Evolutionary conservation across 2,329 filamentous ascomycete species (phyloP).

Genomic region (Colletotrichum sansevieriae): DNA sequence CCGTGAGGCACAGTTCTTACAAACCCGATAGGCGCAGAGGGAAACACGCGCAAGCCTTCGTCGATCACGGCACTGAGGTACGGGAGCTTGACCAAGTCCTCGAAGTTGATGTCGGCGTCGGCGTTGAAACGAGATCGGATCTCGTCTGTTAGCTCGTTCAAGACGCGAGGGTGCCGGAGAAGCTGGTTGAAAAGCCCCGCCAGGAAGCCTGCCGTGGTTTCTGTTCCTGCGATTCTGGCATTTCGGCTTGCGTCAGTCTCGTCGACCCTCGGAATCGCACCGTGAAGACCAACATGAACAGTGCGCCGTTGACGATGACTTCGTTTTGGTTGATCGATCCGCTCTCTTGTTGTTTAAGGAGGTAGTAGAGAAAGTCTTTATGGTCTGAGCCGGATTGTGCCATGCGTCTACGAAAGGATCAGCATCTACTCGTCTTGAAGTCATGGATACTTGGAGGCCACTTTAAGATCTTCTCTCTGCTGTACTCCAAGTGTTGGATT

Average conservation of each 20-base stretch:
- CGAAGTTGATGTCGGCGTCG: slow-evolving; percentile 45
- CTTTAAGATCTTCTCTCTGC: neutral
- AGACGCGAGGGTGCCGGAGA: slow-evolving; percentile 48
- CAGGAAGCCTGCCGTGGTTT: slow-evolving; percentile 42
- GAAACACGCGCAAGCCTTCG: slow-evolving; percentile 51
- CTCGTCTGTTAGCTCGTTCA: slow-evolving; percentile 48
- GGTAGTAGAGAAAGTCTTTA: neutral
- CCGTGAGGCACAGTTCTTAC: slow-evolving; percentile 14
- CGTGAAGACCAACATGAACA: neutral
- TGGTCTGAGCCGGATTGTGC: neutral
- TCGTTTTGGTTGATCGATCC: neutral
- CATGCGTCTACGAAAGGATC: neutral
- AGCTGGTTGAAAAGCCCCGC: slow-evolving; percentile 52
- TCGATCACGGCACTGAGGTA: slow-evolving; percentile 54
- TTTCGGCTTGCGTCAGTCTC: neutral
- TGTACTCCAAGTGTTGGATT: neutral
- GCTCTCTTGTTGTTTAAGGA: neutral
- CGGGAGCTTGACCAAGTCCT: slow-evolving; percentile 50
- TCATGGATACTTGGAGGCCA: fast-evolving
- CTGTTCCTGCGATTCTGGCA: neutral
- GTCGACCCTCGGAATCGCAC: no score
- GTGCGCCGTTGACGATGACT: neutral
- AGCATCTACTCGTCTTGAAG: neutral
- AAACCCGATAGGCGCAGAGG: slow-evolving; percentile 20
- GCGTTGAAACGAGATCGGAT: slow-evolving; percentile 43